Evolutionary conservation across 2,329 filamentous ascomycete species (phyloP), one percentile per base, ranked within the genome.

Genomic region (Apiospora kogelbergensis): DNA sequence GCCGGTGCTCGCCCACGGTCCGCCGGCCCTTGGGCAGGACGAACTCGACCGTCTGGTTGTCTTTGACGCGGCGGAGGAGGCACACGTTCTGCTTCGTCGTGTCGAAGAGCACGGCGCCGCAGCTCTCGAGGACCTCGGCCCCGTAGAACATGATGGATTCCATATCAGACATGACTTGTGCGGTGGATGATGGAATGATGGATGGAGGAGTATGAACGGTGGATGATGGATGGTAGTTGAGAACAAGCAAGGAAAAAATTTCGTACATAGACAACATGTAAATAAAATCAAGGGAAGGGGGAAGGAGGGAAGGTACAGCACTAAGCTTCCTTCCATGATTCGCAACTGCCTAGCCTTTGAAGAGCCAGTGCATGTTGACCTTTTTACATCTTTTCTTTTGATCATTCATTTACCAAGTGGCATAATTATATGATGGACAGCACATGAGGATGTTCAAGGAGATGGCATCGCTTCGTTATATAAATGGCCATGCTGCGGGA

Each of bases 1-100:
- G 75, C 7, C 82, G 81, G 9, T 79, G 76, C 72, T 86, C 84
- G 46, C 77, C 76, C 63, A 76, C 76, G 70, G 85, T 84, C 45
- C 83, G 82, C 30, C 84, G 81, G 1, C 83, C 83, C 73, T 86
- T 85, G 30, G 83, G 78, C 0, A 86, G 78, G 33, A 82, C 63
- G 77, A 80, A 85, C 20, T 44, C 42, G 17, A 20, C 6, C 7
- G 15, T 44, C 15, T 44, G 42, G 4, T 44, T 15, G 17, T 3
- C n/a, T 22, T 24, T 48, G 10, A 11, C 11, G 22, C 2, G 22
- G 42, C 42, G 0, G 9, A 24, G 45, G n/a, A 48, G 45, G 45
- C 45, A 48, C 9, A 48, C 45, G 3, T 48, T 48, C 22, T 24
- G 6, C 24, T 24, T 24, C 2, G n/a, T 24, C n/a, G 6, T 0